Base-by-base conservation (phyloP, 2,329 filamentous ascomycete genomes). In the Xylariaceae sp. region DNA sequence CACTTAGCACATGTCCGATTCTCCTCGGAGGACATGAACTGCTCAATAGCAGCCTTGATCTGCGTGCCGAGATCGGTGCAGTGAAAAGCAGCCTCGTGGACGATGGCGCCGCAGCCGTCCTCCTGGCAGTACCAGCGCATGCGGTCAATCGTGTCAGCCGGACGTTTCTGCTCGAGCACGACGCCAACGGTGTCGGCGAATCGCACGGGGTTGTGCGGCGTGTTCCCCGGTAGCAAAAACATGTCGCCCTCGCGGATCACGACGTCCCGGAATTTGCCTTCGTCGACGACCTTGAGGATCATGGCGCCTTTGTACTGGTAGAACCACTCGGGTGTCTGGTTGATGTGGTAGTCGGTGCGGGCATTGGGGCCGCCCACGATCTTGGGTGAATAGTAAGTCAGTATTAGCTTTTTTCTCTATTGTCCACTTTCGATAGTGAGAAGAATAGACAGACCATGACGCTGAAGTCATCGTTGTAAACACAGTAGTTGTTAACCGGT, bases 311-410 rank as follows among this genome's bases (percentile, higher is more conserved):
- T 83, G 78, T 95, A 83, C 69, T 97, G 92, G 77, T 93, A 97
- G 81, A 97, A 98, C 85, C 91, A 97, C 68, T 97, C 93, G 11
- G 93, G 83, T 0, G 92, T 97, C 59, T 83, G 75, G 76, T 97
- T 97, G 79, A 97, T 92, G 77, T 97, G 93, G 75, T 96, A 98
- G 75, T 97, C 93, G 45, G 91, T 96, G 54, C 93, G 83, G 50
- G 88, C 88, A 68, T 97, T 97, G 61, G 93, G 93, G 11, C 93
- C 93, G 64, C 93, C 93, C 52, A 98, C 91, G 59, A 95, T 90
- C 86, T 83, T n/a, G 54, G 7, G 14, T 11, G 29, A 7, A n/a
- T 16, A 22, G 35, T 27, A 19, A 11, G 19, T 35, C 5, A 35
- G 41, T 49, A 14, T 16, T 32, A 32, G 21, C 32, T 20, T 29